phyloP scores from a whole-genome alignment of 306 rosid species.

The Echinosophora koreensis region DNA sequence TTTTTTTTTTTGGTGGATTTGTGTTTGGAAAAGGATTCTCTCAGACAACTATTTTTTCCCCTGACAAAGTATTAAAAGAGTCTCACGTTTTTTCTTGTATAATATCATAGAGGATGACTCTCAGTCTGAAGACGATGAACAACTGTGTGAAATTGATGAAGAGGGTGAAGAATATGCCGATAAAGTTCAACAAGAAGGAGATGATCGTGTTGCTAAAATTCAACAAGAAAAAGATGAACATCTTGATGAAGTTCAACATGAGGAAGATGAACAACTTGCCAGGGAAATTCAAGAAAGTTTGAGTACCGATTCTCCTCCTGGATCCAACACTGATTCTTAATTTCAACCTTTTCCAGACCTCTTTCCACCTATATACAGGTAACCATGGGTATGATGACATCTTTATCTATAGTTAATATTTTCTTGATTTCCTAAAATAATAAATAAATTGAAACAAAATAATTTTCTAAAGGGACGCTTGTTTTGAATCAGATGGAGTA shows the following conservation, averaged over 20 bases:
- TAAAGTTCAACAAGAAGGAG: constrained; percentile 68
- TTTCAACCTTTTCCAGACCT: constrained; percentile 66
- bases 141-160: constrained; percentile 47
- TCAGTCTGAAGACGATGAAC: constrained; percentile 65
- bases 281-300: constrained; percentile 93
- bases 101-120: constrained; percentile 66
- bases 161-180: no score
- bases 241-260: constrained; percentile 65
- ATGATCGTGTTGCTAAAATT: constrained; percentile 52
- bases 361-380: constrained; percentile 80
- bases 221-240: constrained; percentile 61
- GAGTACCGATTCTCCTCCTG: constrained; percentile 68
- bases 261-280: constrained; percentile 96
- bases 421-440: no score
- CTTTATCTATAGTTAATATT: constrained; percentile 7
- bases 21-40: constrained; percentile 14
- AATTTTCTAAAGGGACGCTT: no score
- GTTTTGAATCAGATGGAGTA: no score
- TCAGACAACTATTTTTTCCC: background rate
- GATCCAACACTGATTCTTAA: constrained; percentile 54
- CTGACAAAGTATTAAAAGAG: background rate
- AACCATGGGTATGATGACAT: constrained; percentile 42
- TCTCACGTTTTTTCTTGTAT: constrained; percentile 38
- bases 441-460: no score
- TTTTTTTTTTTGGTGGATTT: constrained; percentile 16